These are phyloP conservation scores for Aquilaria yunnanensis DNA, from an alignment of 345 rosid genomes.

Conservation along the genomic window DNA sequence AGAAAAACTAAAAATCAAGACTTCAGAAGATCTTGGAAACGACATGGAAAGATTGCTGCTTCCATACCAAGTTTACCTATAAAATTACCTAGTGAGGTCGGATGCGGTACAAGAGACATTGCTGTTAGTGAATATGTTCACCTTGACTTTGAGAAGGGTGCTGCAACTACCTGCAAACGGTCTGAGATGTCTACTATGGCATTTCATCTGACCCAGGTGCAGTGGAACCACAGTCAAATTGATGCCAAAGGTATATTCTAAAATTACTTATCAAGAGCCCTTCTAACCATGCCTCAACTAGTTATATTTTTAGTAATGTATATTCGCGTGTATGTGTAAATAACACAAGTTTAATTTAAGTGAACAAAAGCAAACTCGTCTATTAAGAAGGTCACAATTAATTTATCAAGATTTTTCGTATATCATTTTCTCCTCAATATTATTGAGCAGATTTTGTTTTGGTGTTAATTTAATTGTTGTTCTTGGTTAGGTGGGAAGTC, in stretches of 20 bases:
- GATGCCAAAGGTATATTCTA: conserved; percentile 31
- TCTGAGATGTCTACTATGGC: conserved; percentile 44
- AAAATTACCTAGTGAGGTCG: background rate
- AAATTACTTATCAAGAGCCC: no score
- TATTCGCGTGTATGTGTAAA: background rate
- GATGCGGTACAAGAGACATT: conserved; percentile 26
- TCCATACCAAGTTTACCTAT: background rate
- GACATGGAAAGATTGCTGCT: conserved; percentile 40
- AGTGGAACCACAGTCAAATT: conserved; percentile 39
- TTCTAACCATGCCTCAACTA: no score
- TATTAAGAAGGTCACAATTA: no score
- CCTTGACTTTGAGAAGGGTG: conserved; percentile 46
- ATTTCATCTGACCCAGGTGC: conserved; percentile 52
- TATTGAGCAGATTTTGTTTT: background rate
- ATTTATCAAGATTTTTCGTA: no score
- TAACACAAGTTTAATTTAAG: background rate
- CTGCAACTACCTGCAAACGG: conserved; percentile 36
- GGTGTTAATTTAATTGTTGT: no score
- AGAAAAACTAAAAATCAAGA: conserved; percentile 10
- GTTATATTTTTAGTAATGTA: no score
- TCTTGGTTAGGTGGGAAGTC: no score
- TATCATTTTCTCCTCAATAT: background rate
- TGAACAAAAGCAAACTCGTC: no score
- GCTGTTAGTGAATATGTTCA: conserved; percentile 42
- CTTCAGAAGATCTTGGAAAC: conserved; percentile 23